Conservation (phyloP, 2,329 filamentous ascomycete species). For the Trichoderma gracile region DNA sequence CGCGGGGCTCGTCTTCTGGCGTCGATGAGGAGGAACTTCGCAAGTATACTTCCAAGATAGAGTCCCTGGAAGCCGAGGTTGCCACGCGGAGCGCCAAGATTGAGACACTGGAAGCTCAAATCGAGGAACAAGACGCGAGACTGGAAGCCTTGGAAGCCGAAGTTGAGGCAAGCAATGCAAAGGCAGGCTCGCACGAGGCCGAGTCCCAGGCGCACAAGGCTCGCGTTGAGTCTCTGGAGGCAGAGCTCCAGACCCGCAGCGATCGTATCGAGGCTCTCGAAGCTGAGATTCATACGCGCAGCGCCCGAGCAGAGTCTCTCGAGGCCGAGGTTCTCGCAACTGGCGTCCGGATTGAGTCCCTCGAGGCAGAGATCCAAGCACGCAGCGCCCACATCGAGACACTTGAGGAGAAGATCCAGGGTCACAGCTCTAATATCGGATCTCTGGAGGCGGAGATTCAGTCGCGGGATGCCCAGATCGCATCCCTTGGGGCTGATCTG, state of each 20-base stretch:
- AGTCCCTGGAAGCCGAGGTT: constrained; percentile 30
- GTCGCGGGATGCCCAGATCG: constrained; percentile 43
- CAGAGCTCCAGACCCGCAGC: constrained; percentile 39
- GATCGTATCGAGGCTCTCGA: constrained; percentile 42
- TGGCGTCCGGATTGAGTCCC: constrained; percentile 28
- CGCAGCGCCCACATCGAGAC: constrained; percentile 43
- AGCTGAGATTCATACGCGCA: constrained; percentile 47
- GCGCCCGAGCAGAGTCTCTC: constrained; percentile 46
- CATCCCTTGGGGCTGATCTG: constrained; percentile 41
- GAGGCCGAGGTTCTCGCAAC: constrained; percentile 39
- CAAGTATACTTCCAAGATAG: constrained; percentile 28
- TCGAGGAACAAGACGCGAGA: constrained; percentile 47
- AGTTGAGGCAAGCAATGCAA: constrained; percentile 31
- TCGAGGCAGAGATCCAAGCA: constrained; percentile 35
- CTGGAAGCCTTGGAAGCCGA: constrained; percentile 46
- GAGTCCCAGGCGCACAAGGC: constrained; percentile 33
- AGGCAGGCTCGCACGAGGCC: constrained; percentile 28
- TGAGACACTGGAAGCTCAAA: constrained; percentile 39
- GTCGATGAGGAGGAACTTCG: constrained; percentile 34
- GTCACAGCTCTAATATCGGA: constrained; percentile 47
- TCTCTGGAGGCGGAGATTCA: constrained; percentile 44
- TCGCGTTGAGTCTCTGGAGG: constrained; percentile 29
- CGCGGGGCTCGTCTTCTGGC: constrained; percentile 33
- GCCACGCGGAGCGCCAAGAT: constrained; percentile 44
- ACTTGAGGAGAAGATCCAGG: constrained; percentile 42